Conservation (phyloP, 805 yeast species). For the Cyberlindnera petersonii region DNA sequence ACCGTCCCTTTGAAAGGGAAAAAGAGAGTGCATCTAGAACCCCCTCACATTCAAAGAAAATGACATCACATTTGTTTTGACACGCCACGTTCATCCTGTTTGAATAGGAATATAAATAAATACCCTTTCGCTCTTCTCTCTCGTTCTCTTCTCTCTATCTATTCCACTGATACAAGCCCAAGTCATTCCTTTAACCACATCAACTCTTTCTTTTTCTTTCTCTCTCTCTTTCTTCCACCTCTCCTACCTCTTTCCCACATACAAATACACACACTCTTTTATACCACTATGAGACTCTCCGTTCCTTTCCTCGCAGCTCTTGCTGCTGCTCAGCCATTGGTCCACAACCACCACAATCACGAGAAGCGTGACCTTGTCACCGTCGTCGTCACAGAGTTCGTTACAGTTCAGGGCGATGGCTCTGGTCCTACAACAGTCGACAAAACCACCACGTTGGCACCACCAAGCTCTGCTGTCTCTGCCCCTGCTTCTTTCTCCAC, state of each 20-base stretch:
- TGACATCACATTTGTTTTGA: background rate
- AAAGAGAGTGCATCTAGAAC: background rate
- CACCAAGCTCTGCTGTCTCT: slow-evolving; percentile 9
- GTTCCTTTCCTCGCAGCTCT: slow-evolving; percentile 5
- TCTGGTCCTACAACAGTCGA: slow-evolving; percentile 8
- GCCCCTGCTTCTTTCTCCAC: slow-evolving; percentile 11
- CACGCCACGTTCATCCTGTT: too few relatives aligned
- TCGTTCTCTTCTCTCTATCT: background rate
- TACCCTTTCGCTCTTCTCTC: background rate
- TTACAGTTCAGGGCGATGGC: slow-evolving; percentile 16
- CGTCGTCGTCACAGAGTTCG: slow-evolving; percentile 31
- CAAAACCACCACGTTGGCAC: slow-evolving; percentile 4
- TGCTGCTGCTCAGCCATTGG: slow-evolving; percentile 13
- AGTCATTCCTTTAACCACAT: too few relatives aligned
- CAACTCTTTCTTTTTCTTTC: background rate
- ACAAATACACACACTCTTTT: background rate
- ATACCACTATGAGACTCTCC: slow-evolving; percentile 12
- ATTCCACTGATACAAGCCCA: too few relatives aligned
- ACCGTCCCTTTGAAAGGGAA: background rate
- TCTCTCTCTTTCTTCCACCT: background rate
- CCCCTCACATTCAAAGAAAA: background rate
- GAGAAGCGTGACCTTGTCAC: slow-evolving; percentile 41
- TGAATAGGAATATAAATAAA: background rate
- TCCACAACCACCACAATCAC: slow-evolving; percentile 46
- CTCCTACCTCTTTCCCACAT: background rate